A percentile compares a stretch with the other conserved stretches of the same genome.
phyloP scores from a whole-genome alignment of 78 protist genomes.

The Protostelium mycophagum region DNA sequence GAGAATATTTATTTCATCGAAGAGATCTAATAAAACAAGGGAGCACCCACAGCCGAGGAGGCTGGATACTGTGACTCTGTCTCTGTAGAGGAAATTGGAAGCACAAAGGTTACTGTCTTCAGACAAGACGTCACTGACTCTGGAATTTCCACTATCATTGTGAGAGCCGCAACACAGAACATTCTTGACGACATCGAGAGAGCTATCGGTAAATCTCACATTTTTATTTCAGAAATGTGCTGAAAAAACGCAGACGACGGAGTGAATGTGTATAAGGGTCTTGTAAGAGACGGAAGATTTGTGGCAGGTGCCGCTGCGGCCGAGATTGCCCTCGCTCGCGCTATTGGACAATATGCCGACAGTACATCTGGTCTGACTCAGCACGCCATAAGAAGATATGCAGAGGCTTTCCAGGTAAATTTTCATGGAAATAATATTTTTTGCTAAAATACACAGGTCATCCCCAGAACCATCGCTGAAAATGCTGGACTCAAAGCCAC shows the following conservation, averaged over 20 bases:
- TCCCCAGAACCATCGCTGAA: constrained; percentile 96
- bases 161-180: constrained; percentile 93
- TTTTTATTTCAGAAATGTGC: not conserved
- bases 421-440: no score
- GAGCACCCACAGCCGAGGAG: constrained; percentile 91
- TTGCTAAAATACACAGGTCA: constrained; percentile 21
- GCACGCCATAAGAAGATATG: constrained; percentile 91
- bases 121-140: constrained; percentile 54
- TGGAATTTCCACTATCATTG: constrained; percentile 87
- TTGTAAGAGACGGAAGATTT: constrained; percentile 79
- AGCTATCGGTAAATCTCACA: constrained; percentile 75
- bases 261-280: constrained; percentile 86
- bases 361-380: constrained; percentile 86
- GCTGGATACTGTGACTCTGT: constrained; percentile 82
- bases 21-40: constrained; percentile 36
- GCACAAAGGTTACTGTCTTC: constrained; percentile 65
- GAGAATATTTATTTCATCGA: constrained; percentile 6
- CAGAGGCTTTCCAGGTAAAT: constrained; percentile 85
- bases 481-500: constrained; percentile 86
- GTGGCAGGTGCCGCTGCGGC: constrained; percentile 98
- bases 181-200: constrained; percentile 96
- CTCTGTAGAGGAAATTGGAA: constrained; percentile 66
- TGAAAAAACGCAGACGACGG: constrained; percentile 91
- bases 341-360: constrained; percentile 53
- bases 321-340: constrained; percentile 86